phyloP scores from a whole-genome alignment of 1,284 basidiomycete species.

The Porodaedalea pini region DNA sequence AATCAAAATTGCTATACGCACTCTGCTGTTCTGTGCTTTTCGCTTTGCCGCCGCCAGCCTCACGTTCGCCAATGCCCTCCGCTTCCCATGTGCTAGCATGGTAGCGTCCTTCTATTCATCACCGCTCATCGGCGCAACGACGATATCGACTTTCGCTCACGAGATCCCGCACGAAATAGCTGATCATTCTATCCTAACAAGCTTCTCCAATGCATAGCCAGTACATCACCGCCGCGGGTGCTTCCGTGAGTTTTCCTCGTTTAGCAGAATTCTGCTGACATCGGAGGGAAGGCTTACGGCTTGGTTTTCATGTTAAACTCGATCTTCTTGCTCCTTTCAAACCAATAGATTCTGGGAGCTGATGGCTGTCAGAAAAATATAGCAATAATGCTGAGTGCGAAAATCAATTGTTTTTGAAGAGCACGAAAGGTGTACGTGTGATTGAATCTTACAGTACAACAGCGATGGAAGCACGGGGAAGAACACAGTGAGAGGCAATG shows the following conservation, averaged over 20 bases:
- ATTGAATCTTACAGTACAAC: too few relatives aligned
- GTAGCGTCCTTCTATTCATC: conserved; percentile 88
- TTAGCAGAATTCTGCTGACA: conserved; percentile 7
- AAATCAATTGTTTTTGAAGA: too few relatives aligned
- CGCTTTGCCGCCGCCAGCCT: not conserved
- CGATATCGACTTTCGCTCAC: conserved; percentile 86
- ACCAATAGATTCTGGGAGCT: too few relatives aligned
- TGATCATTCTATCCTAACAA: conserved; percentile 86
- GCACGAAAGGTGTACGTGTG: too few relatives aligned
- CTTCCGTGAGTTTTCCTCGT: conserved; percentile 61
- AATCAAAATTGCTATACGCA: not conserved
- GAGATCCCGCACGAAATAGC: conserved; percentile 92
- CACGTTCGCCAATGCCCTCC: not conserved
- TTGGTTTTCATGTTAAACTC: conserved; percentile 16
- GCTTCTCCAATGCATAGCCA: conserved; percentile 91
- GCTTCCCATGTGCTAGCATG: conserved; percentile 52
- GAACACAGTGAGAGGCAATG: too few relatives aligned
- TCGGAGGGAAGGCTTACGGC: too few relatives aligned
- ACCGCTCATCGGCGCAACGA: conserved; percentile 84
- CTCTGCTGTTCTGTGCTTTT: not conserved
- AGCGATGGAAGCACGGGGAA: too few relatives aligned
- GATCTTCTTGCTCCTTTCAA: conserved; percentile 9
- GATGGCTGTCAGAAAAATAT: too few relatives aligned
- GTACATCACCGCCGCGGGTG: conserved; percentile 84
- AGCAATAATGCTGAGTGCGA: too few relatives aligned